Evolutionary conservation across 2,329 filamentous ascomycete genomes (phyloP).

Genomic region (Beauveria australis): DNA sequence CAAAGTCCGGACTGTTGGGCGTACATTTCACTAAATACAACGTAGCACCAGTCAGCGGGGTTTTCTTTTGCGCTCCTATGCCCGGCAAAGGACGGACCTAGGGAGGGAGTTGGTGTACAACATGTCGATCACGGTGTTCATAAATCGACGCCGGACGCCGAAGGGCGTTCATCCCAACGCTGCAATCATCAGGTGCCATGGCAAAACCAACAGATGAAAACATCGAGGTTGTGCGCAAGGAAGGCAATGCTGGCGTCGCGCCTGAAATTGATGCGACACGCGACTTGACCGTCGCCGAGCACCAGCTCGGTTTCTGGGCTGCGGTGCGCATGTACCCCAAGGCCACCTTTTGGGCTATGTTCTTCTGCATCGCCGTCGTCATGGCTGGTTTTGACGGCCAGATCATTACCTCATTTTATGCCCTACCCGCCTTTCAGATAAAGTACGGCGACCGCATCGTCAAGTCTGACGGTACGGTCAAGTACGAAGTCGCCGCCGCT

Average conservation of each 20-base stretch:
- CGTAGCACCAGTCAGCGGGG: neutral
- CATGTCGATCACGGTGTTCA: neutral
- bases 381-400: slow-evolving; percentile 28
- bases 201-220: neutral
- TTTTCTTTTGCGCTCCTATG: neutral
- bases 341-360: slow-evolving; percentile 22
- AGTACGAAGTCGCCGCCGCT: slow-evolving; percentile 35
- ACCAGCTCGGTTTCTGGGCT: slow-evolving; percentile 23
- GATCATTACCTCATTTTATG: slow-evolving; percentile 31
- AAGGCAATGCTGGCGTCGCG: neutral
- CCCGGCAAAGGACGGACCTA: neutral
- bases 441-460: slow-evolving; percentile 23
- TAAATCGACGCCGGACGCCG: neutral
- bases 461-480: slow-evolving; percentile 30
- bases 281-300: slow-evolving; percentile 17
- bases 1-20: neutral
- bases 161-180: neutral
- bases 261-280: slow-evolving; percentile 17
- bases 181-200: neutral
- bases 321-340: slow-evolving; percentile 29
- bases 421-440: slow-evolving; percentile 23
- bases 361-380: slow-evolving; percentile 22
- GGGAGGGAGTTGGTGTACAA: neutral
- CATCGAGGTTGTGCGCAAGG: neutral
- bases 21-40: neutral